Conservation (phyloP, 805 yeast species). For the Candida argentea region DNA sequence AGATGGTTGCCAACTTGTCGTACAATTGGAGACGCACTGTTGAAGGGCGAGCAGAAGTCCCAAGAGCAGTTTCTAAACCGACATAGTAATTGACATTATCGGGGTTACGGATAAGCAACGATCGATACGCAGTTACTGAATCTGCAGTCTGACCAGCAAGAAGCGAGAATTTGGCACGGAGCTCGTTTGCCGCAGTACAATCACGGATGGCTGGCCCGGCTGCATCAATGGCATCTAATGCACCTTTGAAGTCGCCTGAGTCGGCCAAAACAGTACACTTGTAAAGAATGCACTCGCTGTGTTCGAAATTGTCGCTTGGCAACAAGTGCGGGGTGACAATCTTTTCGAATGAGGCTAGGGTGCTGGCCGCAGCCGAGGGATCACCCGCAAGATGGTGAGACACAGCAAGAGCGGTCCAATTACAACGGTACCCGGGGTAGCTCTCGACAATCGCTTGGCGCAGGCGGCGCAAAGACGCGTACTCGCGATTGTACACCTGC, state of each 20-base stretch:
- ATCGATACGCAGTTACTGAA: slow-evolving; percentile 60
- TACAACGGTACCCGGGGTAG: slow-evolving; percentile 75
- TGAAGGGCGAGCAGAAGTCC: slow-evolving; percentile 30
- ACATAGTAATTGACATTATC: slow-evolving; percentile 61
- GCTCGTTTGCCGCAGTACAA: slow-evolving; percentile 51
- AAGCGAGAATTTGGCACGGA: slow-evolving; percentile 53
- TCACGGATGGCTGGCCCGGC: slow-evolving; percentile 46
- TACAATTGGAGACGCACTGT: slow-evolving; percentile 51
- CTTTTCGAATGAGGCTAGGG: slow-evolving; percentile 67
- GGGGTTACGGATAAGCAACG: slow-evolving; percentile 75
- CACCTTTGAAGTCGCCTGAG: slow-evolving; percentile 53
- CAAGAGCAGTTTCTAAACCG: slow-evolving; percentile 55
- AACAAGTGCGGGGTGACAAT: slow-evolving; percentile 58
- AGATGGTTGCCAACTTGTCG: slow-evolving; percentile 52
- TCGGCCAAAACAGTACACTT: slow-evolving; percentile 57
- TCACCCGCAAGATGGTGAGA: slow-evolving; percentile 75
- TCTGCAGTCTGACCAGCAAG: slow-evolving; percentile 48
- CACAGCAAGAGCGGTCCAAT: slow-evolving; percentile 82
- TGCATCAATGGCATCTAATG: slow-evolving; percentile 47
- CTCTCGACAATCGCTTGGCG: slow-evolving; percentile 62
- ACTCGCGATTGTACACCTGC: slow-evolving; percentile 76
- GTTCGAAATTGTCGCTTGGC: slow-evolving; percentile 62
- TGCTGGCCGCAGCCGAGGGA: slow-evolving; percentile 55
- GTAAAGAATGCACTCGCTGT: slow-evolving; percentile 71
- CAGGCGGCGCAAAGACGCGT: slow-evolving; percentile 46